Evolutionary conservation across 225 moss, liverwort and hornwort genomes (phyloP).

Genomic region (Ulota crispa): DNA sequence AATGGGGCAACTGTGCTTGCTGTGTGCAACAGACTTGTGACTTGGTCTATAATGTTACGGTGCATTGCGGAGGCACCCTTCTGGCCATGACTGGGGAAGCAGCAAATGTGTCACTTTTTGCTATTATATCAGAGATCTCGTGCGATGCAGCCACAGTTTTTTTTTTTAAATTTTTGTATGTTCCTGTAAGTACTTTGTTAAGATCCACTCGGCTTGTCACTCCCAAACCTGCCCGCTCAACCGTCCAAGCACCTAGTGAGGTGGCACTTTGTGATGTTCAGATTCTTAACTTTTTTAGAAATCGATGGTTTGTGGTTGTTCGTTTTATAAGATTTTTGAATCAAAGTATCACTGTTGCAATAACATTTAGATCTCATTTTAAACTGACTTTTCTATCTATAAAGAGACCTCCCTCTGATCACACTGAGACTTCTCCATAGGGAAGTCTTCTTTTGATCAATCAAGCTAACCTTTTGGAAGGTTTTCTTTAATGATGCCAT

Average conservation of each 20-base stretch:
- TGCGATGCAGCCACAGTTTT: slow-evolving; percentile 18
- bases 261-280: not conserved
- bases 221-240: not conserved
- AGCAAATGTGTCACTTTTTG: slow-evolving; percentile 7
- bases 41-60: slow-evolving; percentile 4
- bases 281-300: not conserved
- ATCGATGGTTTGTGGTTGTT: not conserved
- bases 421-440: no score
- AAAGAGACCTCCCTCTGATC: no score
- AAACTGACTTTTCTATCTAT: no score
- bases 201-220: not conserved
- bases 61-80: not conserved
- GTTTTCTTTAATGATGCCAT: no score
- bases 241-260: not conserved
- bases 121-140: slow-evolving; percentile 7
- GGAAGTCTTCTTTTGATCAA: no score
- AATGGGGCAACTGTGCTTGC: slow-evolving; percentile 22
- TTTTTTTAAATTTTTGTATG: not conserved
- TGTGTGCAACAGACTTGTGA: slow-evolving; percentile 24
- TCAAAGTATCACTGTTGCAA: not conserved
- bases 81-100: slow-evolving; percentile 10
- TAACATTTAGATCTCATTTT: not conserved
- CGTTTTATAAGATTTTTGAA: not conserved
- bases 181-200: slow-evolving; percentile 27
- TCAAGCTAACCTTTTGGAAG: no score